Percentiles rank a stretch among this genome's conserved stretches.
phyloP scores from a whole-genome alignment of 1,139 yeast species.

The Insectozyma bohioensis region DNA sequence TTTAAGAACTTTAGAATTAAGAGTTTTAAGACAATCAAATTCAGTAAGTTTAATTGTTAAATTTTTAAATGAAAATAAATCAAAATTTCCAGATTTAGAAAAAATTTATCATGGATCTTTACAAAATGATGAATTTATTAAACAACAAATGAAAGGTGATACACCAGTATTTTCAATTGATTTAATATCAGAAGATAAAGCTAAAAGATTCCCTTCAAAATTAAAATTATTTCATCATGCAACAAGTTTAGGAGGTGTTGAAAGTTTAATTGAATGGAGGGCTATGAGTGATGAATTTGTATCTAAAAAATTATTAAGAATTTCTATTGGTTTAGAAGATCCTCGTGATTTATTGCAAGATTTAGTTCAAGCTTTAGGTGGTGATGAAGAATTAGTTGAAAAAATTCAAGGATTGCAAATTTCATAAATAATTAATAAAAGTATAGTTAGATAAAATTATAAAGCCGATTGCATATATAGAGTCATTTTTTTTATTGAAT shows the following conservation, averaged over 20 bases:
- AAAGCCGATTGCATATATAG: too few species aligned
- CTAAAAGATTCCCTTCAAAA: slow-evolving; percentile 63
- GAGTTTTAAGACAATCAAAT: slow-evolving; percentile 65
- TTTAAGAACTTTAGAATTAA: slow-evolving; percentile 71
- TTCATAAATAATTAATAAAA: too few species aligned
- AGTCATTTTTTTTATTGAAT: too few species aligned
- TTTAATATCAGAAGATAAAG: slow-evolving; percentile 50
- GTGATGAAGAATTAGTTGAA: slow-evolving; percentile 10
- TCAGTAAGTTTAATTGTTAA: slow-evolving; percentile 64
- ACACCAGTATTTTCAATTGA: slow-evolving; percentile 77
- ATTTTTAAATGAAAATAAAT: slow-evolving; percentile 50
- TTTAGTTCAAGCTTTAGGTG: slow-evolving; percentile 29
- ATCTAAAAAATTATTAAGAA: slow-evolving; percentile 57
- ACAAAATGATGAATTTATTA: slow-evolving; percentile 65
- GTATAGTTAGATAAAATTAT: too few species aligned
- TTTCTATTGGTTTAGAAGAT: slow-evolving; percentile 79
- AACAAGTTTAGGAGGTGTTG: slow-evolving; percentile 92
- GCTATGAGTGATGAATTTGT: slow-evolving; percentile 66
- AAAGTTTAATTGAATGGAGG: slow-evolving; percentile 89
- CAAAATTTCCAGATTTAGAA: slow-evolving; percentile 47
- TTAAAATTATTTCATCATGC: slow-evolving; percentile 82
- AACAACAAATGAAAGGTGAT: slow-evolving; percentile 65
- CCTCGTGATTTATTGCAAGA: slow-evolving; percentile 72
- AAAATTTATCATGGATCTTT: slow-evolving; percentile 70
- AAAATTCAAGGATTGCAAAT: slow-evolving; percentile 10